Evolutionary conservation across 176 grass and related monocot genomes (phyloP).

Genomic region (Puya raimondii): DNA sequence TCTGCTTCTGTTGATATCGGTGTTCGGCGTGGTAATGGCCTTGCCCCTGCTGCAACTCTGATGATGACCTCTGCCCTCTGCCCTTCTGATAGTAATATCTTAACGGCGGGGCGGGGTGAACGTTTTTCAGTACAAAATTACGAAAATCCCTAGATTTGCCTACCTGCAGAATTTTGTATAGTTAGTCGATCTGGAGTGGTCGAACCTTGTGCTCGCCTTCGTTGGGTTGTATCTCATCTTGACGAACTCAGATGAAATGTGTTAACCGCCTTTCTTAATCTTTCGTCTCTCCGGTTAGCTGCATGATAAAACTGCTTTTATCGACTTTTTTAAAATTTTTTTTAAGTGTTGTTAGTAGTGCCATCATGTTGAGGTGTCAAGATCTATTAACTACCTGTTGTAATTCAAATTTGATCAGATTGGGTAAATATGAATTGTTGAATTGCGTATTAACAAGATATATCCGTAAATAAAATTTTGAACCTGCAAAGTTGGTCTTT

Average conservation of each 20-base stretch:
- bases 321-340: neutral
- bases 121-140: neutral
- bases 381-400: too few relatives aligned
- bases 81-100: neutral
- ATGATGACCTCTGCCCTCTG: constrained; percentile 4
- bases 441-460: too few relatives aligned
- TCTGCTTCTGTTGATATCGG: constrained; percentile 67
- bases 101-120: neutral
- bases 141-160: neutral
- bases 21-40: constrained; percentile 79
- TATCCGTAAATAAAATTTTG: too few relatives aligned
- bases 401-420: too few relatives aligned
- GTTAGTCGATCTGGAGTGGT: neutral
- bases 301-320: neutral
- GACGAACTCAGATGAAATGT: neutral
- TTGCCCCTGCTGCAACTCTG: constrained; percentile 96
- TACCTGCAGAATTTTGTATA: neutral
- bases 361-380: neutral
- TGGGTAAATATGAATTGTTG: too few relatives aligned
- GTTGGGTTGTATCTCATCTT: neutral
- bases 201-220: neutral
- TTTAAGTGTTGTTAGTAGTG: too few relatives aligned
- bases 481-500: too few relatives aligned
- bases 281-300: neutral
- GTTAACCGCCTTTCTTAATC: neutral